Evolutionary conservation across 2,329 filamentous ascomycete genomes (phyloP), one percentile per base, ranked within the genome.

Genomic region (Ampelomyces quisqualis): DNA sequence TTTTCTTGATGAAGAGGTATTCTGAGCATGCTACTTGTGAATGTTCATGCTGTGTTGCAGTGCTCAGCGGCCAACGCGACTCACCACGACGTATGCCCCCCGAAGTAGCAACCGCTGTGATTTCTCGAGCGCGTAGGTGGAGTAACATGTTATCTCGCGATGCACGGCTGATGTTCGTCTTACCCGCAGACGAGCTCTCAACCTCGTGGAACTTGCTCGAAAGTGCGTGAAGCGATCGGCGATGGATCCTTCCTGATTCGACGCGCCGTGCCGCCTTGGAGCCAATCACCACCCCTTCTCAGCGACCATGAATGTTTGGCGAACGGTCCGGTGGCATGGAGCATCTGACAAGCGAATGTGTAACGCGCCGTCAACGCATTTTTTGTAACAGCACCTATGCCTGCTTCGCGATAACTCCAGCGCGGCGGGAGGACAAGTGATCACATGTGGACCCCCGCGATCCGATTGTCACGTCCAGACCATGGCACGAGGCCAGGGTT

Each of bases 401-500:
- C 10, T 26, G 23, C 22, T 34, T 15, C 36, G 32, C 29, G 10
- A 15, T 30, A 20, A 30, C 26, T 34, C 27, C 34, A 36, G 28
- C 18, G 30, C 28, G 27, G 35, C 28, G 33, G 34, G 27, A 13
- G 17, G 29, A 27, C n/a, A 33, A 28, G 4, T 15, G 15, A 30
- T 45, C 40, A 42, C 49, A 51, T 42, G 47, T 42, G 34, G 41
- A 36, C 37, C 34, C 47, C 43, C 20, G 32, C 22, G 36, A 37
- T 29, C 19, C 41, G 10, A 24, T 38, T 24, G 10, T 15, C 13
- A 24, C 35, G 43, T 36, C 49, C 33, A 52, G 46, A 34, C 43
- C 40, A 34, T 36, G 51, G 43, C 35, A 46, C 40, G 38, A 41
- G 51, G 48, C 49, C 48, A 43, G 45, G 45, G 38, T 38, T 5